A percentile compares a stretch with the other conserved stretches of the same genome.
Conservation (phyloP, 345 rosid species). For the Erodium maritimum region DNA sequence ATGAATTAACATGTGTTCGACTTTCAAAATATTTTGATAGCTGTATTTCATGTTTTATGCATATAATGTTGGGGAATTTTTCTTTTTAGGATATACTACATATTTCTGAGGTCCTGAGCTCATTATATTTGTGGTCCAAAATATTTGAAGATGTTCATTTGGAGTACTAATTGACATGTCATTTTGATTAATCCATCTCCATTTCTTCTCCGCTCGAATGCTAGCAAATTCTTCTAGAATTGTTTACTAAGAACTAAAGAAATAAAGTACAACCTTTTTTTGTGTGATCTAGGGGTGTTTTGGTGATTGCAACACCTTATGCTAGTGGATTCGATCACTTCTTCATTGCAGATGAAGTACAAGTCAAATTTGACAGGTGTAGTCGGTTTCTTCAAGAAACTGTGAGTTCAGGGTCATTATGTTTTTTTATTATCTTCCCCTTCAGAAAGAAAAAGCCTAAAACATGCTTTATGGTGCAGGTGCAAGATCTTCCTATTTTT, state of each 20-base stretch:
- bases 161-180: not conserved
- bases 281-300: conserved; percentile 53
- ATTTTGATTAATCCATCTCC: not conserved
- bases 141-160: not conserved
- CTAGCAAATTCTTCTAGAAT: not conserved
- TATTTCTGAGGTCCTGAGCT: not conserved
- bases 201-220: not conserved
- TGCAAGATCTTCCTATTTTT: conserved; percentile 79
- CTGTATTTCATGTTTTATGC: no score
- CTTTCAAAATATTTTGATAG: no score
- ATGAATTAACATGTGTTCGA: no score
- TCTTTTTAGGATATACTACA: not conserved
- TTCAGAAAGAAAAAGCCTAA: not conserved
- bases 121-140: not conserved
- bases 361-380: conserved; percentile 86
- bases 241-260: conserved; percentile 2
- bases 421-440: not conserved
- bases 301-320: conserved; percentile 96
- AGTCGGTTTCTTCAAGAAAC: conserved; percentile 57
- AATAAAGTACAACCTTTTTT: conserved; percentile 7
- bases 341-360: conserved; percentile 90
- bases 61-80: not conserved
- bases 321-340: conserved; percentile 96
- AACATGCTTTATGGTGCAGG: conserved; percentile 23
- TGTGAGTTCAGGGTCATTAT: conserved; percentile 31